Evolutionary conservation across 371 early-diverging fungal species (phyloP).

Genomic region (Mucor racemosus): DNA sequence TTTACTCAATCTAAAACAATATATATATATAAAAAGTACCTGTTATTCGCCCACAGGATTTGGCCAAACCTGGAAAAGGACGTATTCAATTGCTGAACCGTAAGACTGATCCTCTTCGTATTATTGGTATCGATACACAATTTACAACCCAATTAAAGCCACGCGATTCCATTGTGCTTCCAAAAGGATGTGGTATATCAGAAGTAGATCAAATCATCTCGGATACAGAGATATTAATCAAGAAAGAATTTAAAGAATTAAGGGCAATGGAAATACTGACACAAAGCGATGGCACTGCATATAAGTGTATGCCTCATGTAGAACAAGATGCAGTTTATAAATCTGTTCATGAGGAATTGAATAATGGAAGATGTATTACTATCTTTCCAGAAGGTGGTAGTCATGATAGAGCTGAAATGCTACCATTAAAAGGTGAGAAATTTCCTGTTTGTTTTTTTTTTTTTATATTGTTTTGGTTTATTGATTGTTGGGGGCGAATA

Average conservation of each 20-base stretch:
- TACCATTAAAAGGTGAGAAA: slow-evolving; percentile 84
- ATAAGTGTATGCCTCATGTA: slow-evolving; percentile 80
- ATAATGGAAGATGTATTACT: slow-evolving; percentile 80
- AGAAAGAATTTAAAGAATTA: slow-evolving; percentile 53
- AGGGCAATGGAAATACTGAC: slow-evolving; percentile 46
- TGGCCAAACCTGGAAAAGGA: slow-evolving; percentile 71
- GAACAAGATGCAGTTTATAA: slow-evolving; percentile 85
- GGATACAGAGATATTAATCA: slow-evolving; percentile 75
- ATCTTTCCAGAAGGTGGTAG: slow-evolving; percentile 97
- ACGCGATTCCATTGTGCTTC: slow-evolving; percentile 60
- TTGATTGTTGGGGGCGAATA: slow-evolving; percentile 5
- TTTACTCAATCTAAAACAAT: too few species aligned
- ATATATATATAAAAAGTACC: slow-evolving; percentile 60
- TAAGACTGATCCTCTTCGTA: slow-evolving; percentile 60
- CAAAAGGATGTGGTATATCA: slow-evolving; percentile 59
- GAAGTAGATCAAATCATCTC: slow-evolving; percentile 76
- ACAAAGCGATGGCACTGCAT: slow-evolving; percentile 39
- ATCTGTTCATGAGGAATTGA: slow-evolving; percentile 75
- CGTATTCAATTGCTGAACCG: slow-evolving; percentile 63
- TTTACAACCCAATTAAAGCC: slow-evolving; percentile 70
- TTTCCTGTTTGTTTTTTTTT: not conserved
- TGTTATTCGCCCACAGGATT: slow-evolving; percentile 88
- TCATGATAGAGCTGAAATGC: slow-evolving; percentile 91
- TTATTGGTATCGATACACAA: slow-evolving; percentile 71
- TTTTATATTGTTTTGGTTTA: not conserved